phyloP scores from a whole-genome alignment of 352 stramenopile genomes.

The Globisporangium barbulae region DNA sequence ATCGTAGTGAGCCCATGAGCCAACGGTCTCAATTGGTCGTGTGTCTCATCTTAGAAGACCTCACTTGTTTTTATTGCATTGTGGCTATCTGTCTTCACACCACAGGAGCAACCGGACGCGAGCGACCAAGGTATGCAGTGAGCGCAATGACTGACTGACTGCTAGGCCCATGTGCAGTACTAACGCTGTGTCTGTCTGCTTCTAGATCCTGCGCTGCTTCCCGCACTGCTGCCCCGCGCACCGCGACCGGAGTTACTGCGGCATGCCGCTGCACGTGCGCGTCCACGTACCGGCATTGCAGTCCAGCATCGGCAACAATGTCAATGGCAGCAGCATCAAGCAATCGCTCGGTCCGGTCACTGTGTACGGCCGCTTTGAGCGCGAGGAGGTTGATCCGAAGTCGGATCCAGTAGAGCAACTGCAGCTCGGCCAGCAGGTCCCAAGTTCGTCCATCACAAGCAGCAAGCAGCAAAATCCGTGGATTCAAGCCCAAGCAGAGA shows the following conservation, averaged over 20 bases:
- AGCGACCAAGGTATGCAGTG: slow-evolving; percentile 36
- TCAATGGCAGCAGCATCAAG: neutral
- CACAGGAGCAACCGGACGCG: slow-evolving; percentile 36
- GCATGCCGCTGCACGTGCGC: slow-evolving; percentile 32
- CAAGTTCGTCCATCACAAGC: slow-evolving; percentile 11
- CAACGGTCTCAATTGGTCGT: neutral
- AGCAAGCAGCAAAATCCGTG: slow-evolving; percentile 5
- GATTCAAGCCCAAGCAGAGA: neutral
- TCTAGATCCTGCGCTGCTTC: slow-evolving; percentile 54
- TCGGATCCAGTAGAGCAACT: slow-evolving; percentile 11
- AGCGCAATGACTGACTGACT: neutral
- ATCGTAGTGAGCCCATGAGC: no score
- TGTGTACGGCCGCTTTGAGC: slow-evolving; percentile 38
- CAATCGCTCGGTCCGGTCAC: slow-evolving; percentile 15
- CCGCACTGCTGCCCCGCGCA: slow-evolving; percentile 54
- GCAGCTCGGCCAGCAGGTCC: slow-evolving; percentile 20
- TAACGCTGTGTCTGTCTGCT: neutral
- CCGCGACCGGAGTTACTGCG: slow-evolving; percentile 47
- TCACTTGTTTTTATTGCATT: neutral
- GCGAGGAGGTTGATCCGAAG: slow-evolving; percentile 23
- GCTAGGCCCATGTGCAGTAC: neutral
- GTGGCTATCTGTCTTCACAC: neutral
- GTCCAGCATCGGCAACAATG: neutral
- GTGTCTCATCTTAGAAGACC: neutral
- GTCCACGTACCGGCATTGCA: slow-evolving; percentile 1